Evolutionary conservation across 495 filamentous ascomycete genomes (phyloP), one percentile per base, ranked within the genome.

Genomic region (Xylaria palmicola): DNA sequence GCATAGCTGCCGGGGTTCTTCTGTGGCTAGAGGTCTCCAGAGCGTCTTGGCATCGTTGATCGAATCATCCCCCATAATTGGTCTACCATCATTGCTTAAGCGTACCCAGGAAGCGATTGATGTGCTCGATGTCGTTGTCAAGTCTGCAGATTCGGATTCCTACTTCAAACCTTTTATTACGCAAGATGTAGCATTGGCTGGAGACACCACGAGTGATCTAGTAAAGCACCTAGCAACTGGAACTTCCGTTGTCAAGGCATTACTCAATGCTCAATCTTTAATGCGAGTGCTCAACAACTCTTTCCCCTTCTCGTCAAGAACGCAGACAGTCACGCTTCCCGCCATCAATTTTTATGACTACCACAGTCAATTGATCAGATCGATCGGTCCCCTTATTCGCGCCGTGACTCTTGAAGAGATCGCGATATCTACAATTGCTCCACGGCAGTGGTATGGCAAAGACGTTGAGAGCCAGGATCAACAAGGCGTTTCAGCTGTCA

Each of bases 331-430:
- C 26, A 64, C 79, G 79, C 39, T 96, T 85, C 79, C 80, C 56
- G 84, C 85, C 49, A 83, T 94, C 60, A 93, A 92, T 64, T 79
- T 95, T 41, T 87, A 87, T 22, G 92, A 97, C 72, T 85, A 87
- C 60, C 96, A 94, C 70, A 75, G 79, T 37, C 71, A 77, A 22
- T 75, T 96, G 19, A 80, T 93, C 43, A 80, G 83, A 45, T 83
- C 83, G 32, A 81, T 98, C 15, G 92, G 91, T 8, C 82, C 84
- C 27, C 78, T 98, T 29, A 83, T 95, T 59, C 85, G 88, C 29
- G 85, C 85, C 49, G 89, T 91, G 59, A 80, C 94, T 22, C 88
- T 88, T 79, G 95, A 98, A 71, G 90, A 93, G 60, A 89, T 90
- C 30, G 68, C 87, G 0, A 75, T 97, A 30, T 64, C 65, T n/a